Base-by-base conservation (phyloP, 202 grass and related monocot genomes). In the Carex sylvatica region DNA sequence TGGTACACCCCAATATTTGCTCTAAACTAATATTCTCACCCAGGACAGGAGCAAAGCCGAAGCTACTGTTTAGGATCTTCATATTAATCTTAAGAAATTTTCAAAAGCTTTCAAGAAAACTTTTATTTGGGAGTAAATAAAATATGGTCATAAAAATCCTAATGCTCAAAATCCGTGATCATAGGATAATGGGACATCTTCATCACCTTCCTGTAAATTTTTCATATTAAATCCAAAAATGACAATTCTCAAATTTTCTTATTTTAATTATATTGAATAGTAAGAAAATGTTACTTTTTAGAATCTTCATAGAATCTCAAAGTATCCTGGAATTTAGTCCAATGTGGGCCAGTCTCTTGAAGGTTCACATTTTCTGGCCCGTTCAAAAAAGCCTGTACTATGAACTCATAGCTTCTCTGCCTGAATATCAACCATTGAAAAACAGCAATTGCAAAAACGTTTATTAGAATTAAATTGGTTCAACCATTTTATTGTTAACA, bases 291-390 rank as follows among this genome's bases (percentile, higher is more conserved):
- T 0, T 90, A 98, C 95, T 86, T 98, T 90, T 93, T 95, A 38
- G 89, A 83, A 82, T 95, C 95, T 86, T 91, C 83, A 71, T 93
- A 95, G n/a, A 81, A 81, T 85, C 61, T 80, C 81, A 98, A 87
- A 70, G 89, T 85, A 56, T 98, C 92, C 52, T 90, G 84, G 82
- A 91, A 98, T 78, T 91, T 94, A 61, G 85, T 93, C 91, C 92
- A 98, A 74, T 91, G 69, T 5, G 91, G 89, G 7, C 92, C 92
- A 47, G 95, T 98, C 53, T 91, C 95, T 85, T 98, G 95, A 93
- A 98, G 61, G 79, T 83, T 98, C 49, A 98, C 95, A 85, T 95
- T 98, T 42, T 93, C 92, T 36, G 95, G 89, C 69, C 95, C 92
- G 14, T 91, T 89, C 20, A 98, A 88, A 82, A 90, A 98, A 81